Conservation (phyloP, 495 filamentous ascomycete genomes). For the Opeltia flavorubescens region DNA sequence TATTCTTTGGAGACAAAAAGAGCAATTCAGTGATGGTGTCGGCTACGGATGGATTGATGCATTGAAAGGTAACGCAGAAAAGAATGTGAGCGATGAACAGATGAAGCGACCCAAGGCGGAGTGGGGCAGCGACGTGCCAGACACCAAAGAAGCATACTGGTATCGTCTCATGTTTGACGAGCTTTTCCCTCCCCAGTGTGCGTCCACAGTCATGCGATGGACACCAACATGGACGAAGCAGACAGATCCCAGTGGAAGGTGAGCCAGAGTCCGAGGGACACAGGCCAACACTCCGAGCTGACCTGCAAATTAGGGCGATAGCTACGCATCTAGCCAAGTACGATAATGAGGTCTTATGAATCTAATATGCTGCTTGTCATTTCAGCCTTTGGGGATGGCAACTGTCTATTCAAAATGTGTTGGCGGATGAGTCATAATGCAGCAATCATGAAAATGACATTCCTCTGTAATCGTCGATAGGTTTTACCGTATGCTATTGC, state of each 20-base stretch:
- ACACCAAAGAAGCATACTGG: conserved; percentile 98
- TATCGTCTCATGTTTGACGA: conserved; percentile 97
- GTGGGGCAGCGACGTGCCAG: conserved; percentile 83
- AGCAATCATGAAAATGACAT: no score
- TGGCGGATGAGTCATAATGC: no score
- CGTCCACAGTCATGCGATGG: conserved; percentile 89
- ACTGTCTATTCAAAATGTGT: no score
- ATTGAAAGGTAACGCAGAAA: conserved; percentile 83
- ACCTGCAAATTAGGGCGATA: conserved; percentile 42
- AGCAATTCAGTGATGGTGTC: conserved; percentile 97
- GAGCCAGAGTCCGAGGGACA: conserved; percentile 21
- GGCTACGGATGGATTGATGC: conserved; percentile 99
- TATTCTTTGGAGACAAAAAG: conserved; percentile 97
- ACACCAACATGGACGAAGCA: conserved; percentile 96
- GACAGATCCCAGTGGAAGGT: conserved; percentile 87
- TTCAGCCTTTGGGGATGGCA: no score
- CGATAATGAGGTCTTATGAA: conserved; percentile 18
- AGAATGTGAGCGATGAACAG: conserved; percentile 85
- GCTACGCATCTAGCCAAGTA: conserved; percentile 57
- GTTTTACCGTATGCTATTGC: no score
- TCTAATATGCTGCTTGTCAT: background rate
- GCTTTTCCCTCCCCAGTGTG: conserved; percentile 86
- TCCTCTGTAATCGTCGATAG: no score
- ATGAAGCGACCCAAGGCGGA: conserved; percentile 92
- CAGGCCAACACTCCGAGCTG: conserved; percentile 5